Conservation (phyloP, 352 stramenopile genomes). For the Globisporangium barbulae region DNA sequence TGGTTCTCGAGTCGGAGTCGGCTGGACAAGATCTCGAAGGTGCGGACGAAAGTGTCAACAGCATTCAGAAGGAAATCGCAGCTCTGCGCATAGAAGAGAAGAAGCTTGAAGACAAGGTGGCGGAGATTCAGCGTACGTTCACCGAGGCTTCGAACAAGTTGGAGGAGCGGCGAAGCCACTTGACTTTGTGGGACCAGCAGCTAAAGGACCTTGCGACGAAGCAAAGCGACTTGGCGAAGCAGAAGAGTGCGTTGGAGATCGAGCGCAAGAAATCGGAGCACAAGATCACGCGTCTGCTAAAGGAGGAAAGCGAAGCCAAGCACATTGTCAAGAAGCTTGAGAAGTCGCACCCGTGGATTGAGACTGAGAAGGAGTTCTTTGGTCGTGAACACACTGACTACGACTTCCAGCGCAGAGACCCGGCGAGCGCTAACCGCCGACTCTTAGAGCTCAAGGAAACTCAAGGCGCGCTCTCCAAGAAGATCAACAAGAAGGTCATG, state of each 20-base stretch:
- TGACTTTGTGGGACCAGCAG: constrained; percentile 89
- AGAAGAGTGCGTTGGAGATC: constrained; percentile 88
- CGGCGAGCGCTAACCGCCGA: constrained; percentile 77
- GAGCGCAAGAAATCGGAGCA: constrained; percentile 95
- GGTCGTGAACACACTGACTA: constrained; percentile 96
- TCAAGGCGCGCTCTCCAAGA: constrained; percentile 94
- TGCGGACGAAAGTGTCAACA: constrained; percentile 44
- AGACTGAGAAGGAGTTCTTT: constrained; percentile 96
- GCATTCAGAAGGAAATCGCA: constrained; percentile 60
- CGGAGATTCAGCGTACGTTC: constrained; percentile 60
- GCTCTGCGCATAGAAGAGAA: constrained; percentile 61
- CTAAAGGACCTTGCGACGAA: constrained; percentile 87
- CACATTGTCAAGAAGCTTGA: constrained; percentile 90
- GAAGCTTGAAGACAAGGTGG: constrained; percentile 66
- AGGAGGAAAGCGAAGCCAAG: constrained; percentile 91
- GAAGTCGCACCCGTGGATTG: constrained; percentile 97
- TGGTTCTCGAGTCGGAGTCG: constrained; percentile 72
- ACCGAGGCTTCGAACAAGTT: constrained; percentile 59
- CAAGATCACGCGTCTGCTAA: constrained; percentile 90
- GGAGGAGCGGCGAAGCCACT: constrained; percentile 60
- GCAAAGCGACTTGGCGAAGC: constrained; percentile 76
- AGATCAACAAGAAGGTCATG: constrained; percentile 99
- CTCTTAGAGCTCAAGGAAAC: constrained; percentile 91
- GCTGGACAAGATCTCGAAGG: constrained; percentile 61
- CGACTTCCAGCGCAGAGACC: constrained; percentile 93